These are phyloP conservation scores for Eurotiales sp. DNA, from an alignment of 2,329 filamentous ascomycete genomes.

Conservation along the genomic window DNA sequence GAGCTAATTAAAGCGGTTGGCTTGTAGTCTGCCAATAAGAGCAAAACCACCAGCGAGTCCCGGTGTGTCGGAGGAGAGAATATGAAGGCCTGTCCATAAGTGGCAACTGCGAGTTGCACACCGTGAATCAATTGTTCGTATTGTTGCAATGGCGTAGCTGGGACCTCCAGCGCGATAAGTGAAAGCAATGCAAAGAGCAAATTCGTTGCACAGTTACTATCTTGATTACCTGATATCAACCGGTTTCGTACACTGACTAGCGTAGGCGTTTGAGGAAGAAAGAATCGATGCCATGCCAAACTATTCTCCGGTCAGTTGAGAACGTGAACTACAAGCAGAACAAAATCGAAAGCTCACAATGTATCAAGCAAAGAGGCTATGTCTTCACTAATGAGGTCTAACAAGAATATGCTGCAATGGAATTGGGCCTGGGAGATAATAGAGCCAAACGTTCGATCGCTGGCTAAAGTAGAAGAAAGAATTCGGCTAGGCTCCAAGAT, in stretches of 20 bases:
- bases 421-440: background rate
- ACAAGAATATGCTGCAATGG: background rate
- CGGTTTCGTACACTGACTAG: constrained; percentile 14
- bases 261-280: constrained; percentile 15
- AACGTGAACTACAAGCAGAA: too few relatives aligned
- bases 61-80: constrained; percentile 17
- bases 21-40: constrained; percentile 18
- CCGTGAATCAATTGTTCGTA: background rate
- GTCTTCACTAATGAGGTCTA: background rate
- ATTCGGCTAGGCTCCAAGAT: background rate
- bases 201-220: constrained; percentile 15
- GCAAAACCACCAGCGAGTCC: constrained; percentile 16
- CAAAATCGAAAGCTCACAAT: constrained; percentile 1
- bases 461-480: background rate
- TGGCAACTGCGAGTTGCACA: constrained; percentile 17
- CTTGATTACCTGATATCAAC: constrained; percentile 6
- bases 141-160: background rate
- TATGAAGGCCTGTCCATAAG: constrained; percentile 19
- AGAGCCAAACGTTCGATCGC: background rate
- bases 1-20: constrained; percentile 17
- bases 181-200: constrained; percentile 18
- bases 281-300: constrained; percentile 18
- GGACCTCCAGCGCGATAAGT: constrained; percentile 14
- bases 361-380: background rate
- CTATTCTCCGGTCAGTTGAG: constrained; percentile 16